Evolutionary conservation across 2,329 filamentous ascomycete genomes (phyloP).

Genomic region (Fusarium succisae): DNA sequence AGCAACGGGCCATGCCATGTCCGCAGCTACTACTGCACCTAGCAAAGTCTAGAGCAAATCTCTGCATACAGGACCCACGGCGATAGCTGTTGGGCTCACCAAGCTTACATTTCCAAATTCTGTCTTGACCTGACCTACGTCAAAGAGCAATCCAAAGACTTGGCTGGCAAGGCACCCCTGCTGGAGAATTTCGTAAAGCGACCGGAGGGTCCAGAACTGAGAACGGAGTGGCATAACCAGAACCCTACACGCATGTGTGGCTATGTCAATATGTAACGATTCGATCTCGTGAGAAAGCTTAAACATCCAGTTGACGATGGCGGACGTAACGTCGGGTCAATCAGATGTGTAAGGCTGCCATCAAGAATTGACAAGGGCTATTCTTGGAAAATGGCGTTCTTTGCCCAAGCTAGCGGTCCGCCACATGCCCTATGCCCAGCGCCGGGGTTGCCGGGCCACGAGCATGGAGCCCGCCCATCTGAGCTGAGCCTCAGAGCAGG

Average conservation of each 20-base stretch:
- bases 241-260: constrained; percentile 23
- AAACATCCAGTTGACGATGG: constrained; percentile 16
- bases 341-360: constrained; percentile 17
- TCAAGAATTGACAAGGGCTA: constrained; percentile 33
- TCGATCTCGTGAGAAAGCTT: constrained; percentile 36
- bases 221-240: constrained; percentile 3
- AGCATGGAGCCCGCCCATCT: constrained; percentile 15
- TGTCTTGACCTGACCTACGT: constrained; percentile 1
- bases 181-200: constrained; percentile 14
- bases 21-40: constrained; percentile 30
- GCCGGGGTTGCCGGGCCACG: constrained; percentile 38
- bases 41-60: constrained; percentile 28
- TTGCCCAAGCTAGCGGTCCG: constrained; percentile 22
- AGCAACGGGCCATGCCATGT: constrained; percentile 16
- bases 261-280: constrained; percentile 35
- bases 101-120: constrained; percentile 17
- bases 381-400: constrained; percentile 40
- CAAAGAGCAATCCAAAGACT: not conserved
- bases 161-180: constrained; percentile 26
- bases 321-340: constrained; percentile 24
- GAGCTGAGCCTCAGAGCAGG: constrained; percentile 17
- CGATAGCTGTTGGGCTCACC: constrained; percentile 19
- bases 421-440: constrained; percentile 28
- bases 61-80: constrained; percentile 28
- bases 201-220: not conserved